These are phyloP conservation scores for Candida insectalens DNA, from an alignment of 805 yeast species.

Conservation along the genomic window DNA sequence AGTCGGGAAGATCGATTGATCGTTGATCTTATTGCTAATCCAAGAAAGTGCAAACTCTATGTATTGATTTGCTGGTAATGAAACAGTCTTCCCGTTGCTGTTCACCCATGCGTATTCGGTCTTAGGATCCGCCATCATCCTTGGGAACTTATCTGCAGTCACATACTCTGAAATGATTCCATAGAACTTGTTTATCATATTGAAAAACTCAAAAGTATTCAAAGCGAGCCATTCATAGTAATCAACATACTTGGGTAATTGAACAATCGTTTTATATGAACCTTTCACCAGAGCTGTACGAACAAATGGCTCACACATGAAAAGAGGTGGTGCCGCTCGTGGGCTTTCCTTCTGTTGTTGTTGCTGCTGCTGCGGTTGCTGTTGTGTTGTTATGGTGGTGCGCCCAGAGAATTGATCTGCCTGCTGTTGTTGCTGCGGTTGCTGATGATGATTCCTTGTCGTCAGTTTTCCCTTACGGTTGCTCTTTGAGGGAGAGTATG, in stretches of 20 bases:
- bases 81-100: constrained; percentile 61
- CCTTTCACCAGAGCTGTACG: constrained; percentile 94
- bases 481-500: constrained; percentile 36
- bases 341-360: constrained; percentile 10
- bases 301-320: constrained; percentile 86
- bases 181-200: constrained; percentile 77
- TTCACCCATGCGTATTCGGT: constrained; percentile 85
- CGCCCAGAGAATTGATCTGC: constrained; percentile 11
- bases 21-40: constrained; percentile 82
- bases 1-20: constrained; percentile 87
- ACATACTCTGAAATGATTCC: constrained; percentile 88
- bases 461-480: constrained; percentile 20
- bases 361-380: constrained; percentile 9
- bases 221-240: constrained; percentile 93
- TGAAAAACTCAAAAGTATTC: constrained; percentile 82
- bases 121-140: constrained; percentile 93
- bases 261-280: constrained; percentile 90
- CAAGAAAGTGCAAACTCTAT: constrained; percentile 87
- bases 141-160: constrained; percentile 80
- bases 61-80: constrained; percentile 87
- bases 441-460: constrained; percentile 7
- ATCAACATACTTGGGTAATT: constrained; percentile 90
- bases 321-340: constrained; percentile 39
- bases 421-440: constrained; percentile 17
- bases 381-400: constrained; percentile 3